Evolutionary conservation across 345 rosid genomes (phyloP), one percentile per base, ranked within the genome.

Genomic region (Lagerstroemia speciosa): DNA sequence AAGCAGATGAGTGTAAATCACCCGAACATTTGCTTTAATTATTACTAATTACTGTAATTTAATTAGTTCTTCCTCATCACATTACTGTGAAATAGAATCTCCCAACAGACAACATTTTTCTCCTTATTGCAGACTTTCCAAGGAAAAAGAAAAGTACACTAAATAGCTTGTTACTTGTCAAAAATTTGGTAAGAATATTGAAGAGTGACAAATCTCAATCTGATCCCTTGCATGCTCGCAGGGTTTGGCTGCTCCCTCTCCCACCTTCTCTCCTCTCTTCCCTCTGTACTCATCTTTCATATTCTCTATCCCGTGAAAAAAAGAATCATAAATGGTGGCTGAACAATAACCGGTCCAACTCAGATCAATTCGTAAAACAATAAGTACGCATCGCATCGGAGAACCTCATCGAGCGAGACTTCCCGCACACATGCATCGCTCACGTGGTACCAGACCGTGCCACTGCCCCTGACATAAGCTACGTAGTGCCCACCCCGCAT

Each of bases 401-500:
- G 84, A 78, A 95, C 99, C 78, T 85, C 87, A 30, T 92, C 96
- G 70, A 88, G 27, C 0, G 89, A 80, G 73, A 77, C 93, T 80
- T 90, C 86, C 1, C 81, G 85, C 40, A 92, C 92, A 48, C 76
- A n/a, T n/a, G 78, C 78, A 76, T 95, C 99, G 32, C 91, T 92
- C 60, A 72, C 74, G 38, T 83, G 80, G 79, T 87, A 90, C 99
- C 98, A 95, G 3, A 72, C 78, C 11, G 80, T 73, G 72, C 75
- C 69, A 0, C 74, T 84, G 71, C 93, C 89, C 78, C 86, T 80
- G 32, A 95, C 79, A 69, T 88, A 95, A 27, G 98, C 96, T 61
- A 92, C 93, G 36, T 95, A 95, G 68, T 92, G 99, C 40, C 99
- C 99, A 37, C 96, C 83, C 76, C 97, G 85, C 97, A 95, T 95